These are phyloP conservation scores for Geranium incanum DNA, from an alignment of 441 rosid species.

Conservation along the genomic window DNA sequence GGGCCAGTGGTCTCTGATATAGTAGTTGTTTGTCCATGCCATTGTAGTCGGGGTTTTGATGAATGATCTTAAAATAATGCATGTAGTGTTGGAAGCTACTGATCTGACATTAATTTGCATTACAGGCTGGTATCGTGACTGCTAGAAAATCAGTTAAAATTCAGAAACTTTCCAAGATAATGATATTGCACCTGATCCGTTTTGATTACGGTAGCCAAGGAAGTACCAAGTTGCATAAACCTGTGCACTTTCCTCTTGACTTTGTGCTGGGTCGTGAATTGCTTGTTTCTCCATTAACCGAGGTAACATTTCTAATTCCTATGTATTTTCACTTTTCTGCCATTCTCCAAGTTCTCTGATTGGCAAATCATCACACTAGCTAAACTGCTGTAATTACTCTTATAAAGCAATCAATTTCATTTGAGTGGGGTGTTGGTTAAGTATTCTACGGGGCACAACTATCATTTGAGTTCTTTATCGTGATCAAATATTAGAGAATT, in stretches of 20 bases:
- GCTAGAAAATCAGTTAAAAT: slow-evolving; percentile 78
- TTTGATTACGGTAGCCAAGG: slow-evolving; percentile 21
- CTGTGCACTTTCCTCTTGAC: slow-evolving; percentile 31
- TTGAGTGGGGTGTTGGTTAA: too few relatives aligned
- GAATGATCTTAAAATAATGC: not conserved
- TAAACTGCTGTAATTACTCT: too few relatives aligned
- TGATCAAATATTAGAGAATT: not conserved
- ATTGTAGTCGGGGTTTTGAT: not conserved
- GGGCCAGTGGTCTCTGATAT: too few relatives aligned
- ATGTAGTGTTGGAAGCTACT: not conserved
- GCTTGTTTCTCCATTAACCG: too few relatives aligned
- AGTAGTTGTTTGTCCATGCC: too few relatives aligned
- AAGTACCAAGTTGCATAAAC: slow-evolving; percentile 28
- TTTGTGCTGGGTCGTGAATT: slow-evolving; percentile 35
- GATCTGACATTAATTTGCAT: not conserved
- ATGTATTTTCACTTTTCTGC: too few relatives aligned
- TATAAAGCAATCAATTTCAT: too few relatives aligned
- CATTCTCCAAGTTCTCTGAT: too few relatives aligned
- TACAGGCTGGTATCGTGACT: slow-evolving; percentile 68
- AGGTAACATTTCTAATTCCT: too few relatives aligned
- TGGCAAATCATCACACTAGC: too few relatives aligned
- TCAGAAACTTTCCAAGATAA: slow-evolving; percentile 69
- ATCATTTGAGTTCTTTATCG: not conserved
- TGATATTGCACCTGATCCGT: slow-evolving; percentile 94
- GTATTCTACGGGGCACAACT: too few relatives aligned